Evolutionary conservation across 1,139 yeast species (phyloP).

Genomic region (Taiozyma sp.): DNA sequence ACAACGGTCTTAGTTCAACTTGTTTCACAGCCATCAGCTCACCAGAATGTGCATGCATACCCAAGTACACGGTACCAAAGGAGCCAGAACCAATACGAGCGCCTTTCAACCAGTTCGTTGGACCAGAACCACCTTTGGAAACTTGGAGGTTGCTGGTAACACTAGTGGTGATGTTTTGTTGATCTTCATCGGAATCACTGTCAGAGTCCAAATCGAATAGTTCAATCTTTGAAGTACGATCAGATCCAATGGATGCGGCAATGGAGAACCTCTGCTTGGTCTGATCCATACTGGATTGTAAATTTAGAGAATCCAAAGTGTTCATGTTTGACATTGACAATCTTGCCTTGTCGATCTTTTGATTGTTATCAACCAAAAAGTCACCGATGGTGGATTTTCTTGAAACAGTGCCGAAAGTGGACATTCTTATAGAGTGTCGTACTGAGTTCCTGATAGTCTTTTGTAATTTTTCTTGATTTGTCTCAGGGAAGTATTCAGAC

Average conservation of each 20-base stretch:
- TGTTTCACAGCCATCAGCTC: conserved; percentile 97
- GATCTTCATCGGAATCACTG: conserved; percentile 42
- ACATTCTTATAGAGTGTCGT: conserved; percentile 63
- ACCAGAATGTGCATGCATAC: conserved; percentile 89
- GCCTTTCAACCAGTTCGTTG: conserved; percentile 72
- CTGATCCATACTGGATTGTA: conserved; percentile 20
- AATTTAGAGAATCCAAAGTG: conserved; percentile 24
- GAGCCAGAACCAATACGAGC: conserved; percentile 93
- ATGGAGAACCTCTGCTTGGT: conserved; percentile 31
- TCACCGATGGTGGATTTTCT: conserved; percentile 56
- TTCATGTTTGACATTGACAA: conserved; percentile 15
- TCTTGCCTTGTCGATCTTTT: conserved; percentile 57
- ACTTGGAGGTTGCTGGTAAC: conserved; percentile 7
- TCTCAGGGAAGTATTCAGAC: conserved; percentile 89
- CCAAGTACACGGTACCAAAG: conserved; percentile 89
- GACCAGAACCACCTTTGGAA: conserved; percentile 12
- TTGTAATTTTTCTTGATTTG: conserved; percentile 67
- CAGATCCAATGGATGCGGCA: conserved; percentile 32
- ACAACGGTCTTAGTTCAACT: conserved; percentile 49
- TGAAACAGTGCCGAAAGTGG: conserved; percentile 20
- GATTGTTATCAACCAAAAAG: conserved; percentile 53
- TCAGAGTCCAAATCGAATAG: conserved; percentile 42
- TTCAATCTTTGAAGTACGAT: conserved; percentile 46
- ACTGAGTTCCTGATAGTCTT: conserved; percentile 83
- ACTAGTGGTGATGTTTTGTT: conserved; percentile 26